A percentile compares a stretch with the other conserved stretches of the same genome.
Conservation (phyloP, 148 eudicot species). For the Diospyros lotus region DNA sequence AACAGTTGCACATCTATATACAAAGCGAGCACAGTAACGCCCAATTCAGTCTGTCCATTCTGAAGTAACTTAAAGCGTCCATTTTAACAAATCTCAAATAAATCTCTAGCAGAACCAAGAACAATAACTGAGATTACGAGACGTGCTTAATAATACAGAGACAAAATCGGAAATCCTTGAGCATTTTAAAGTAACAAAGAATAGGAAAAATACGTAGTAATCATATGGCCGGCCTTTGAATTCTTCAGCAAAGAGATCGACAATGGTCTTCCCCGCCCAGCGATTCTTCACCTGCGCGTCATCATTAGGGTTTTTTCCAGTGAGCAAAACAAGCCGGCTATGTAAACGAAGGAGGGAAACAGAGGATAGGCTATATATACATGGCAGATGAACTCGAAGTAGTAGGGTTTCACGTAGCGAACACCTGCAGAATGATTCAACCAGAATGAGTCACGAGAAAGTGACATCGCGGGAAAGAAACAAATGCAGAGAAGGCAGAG, state of each 20-base stretch:
- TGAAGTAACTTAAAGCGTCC: neutral
- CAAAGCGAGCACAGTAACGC: neutral
- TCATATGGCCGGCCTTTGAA: conserved; percentile 83
- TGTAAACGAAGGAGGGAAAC: neutral
- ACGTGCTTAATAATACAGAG: neutral
- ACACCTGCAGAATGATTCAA: conserved; percentile 46
- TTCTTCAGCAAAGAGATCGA: conserved; percentile 83
- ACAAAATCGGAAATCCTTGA: neutral
- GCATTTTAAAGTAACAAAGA: neutral
- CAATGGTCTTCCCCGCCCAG: conserved; percentile 91
- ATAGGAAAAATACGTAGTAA: conserved; percentile 61
- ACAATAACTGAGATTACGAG: neutral
- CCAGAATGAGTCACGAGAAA: neutral
- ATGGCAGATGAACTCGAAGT: conserved; percentile 94
- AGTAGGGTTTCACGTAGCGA: conserved; percentile 87
- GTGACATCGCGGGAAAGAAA: neutral
- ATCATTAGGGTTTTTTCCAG: neutral
- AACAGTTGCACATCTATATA: conserved; percentile 1
- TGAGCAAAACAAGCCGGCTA: neutral
- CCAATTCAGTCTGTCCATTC: neutral
- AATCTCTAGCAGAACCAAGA: neutral
- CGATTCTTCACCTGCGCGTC: conserved; percentile 55
- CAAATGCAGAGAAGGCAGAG: neutral
- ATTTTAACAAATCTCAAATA: neutral
- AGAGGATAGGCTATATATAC: conserved; percentile 31